Conservation (phyloP, 208 protist species). For the Leishmania tropica region DNA sequence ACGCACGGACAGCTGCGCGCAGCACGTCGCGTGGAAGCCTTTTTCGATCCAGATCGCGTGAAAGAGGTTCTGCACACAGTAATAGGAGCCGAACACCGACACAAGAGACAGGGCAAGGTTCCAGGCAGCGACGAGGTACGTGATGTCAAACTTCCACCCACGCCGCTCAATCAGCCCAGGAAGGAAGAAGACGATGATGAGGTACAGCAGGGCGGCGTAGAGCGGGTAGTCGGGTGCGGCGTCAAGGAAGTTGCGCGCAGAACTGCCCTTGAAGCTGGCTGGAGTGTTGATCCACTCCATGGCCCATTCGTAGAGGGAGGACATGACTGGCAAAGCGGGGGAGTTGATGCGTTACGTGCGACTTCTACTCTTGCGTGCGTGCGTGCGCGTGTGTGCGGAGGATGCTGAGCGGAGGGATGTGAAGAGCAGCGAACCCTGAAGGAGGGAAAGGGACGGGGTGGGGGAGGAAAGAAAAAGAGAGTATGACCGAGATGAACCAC, state of each 20-base stretch:
- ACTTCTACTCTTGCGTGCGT: neutral
- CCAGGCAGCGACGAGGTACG: constrained; percentile 50
- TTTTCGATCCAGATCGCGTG: constrained; percentile 39
- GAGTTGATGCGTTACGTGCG: neutral
- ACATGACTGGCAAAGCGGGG: neutral
- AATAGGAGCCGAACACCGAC: constrained; percentile 51
- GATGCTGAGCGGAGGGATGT: neutral
- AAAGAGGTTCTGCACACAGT: constrained; percentile 29
- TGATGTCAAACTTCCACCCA: constrained; percentile 30
- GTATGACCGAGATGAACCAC: neutral
- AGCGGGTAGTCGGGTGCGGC: constrained; percentile 44
- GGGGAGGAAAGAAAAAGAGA: neutral
- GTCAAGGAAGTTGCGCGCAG: constrained; percentile 39
- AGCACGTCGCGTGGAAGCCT: constrained; percentile 23
- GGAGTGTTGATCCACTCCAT: constrained; percentile 32
- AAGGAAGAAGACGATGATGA: constrained; percentile 57
- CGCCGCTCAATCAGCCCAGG: constrained; percentile 63
- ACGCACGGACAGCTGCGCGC: constrained; percentile 50
- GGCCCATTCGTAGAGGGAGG: neutral
- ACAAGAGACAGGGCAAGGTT: constrained; percentile 80
- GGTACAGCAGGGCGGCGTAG: constrained; percentile 43
- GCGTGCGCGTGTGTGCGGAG: neutral
- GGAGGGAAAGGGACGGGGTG: neutral
- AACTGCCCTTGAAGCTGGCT: constrained; percentile 39
- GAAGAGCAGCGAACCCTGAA: neutral